These are phyloP conservation scores for Podaxis pistillaris DNA, from an alignment of 768 basidiomycete species.

Conservation along the genomic window DNA sequence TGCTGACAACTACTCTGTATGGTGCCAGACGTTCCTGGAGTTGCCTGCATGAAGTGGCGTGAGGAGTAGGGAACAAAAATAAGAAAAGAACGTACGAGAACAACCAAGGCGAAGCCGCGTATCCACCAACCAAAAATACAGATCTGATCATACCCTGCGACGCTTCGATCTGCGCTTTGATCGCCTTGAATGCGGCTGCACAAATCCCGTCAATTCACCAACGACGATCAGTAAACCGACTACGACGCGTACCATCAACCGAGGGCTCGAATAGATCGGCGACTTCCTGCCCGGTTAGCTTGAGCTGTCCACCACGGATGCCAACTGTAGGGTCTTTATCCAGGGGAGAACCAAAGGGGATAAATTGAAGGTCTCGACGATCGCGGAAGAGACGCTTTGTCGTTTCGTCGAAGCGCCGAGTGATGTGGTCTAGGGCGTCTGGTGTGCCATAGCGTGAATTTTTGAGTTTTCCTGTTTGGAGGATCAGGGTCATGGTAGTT, in stretches of 20 bases:
- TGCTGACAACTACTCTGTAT: conserved; percentile 58
- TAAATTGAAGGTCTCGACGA: conserved; percentile 63
- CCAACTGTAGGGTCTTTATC: conserved; percentile 72
- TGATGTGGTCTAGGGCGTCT: conserved; percentile 76
- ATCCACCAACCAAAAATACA: conserved; percentile 83
- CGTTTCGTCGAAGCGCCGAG: conserved; percentile 78
- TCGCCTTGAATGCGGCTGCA: conserved; percentile 62
- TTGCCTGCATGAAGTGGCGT: conserved; percentile 35
- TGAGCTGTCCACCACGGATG: conserved; percentile 70
- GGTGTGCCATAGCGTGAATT: conserved; percentile 69
- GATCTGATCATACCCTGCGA: conserved; percentile 70
- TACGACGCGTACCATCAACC: conserved; percentile 44
- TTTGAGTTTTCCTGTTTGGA: conserved; percentile 61
- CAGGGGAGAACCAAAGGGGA: conserved; percentile 74
- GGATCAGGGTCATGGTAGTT: conserved; percentile 11
- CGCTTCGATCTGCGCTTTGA: conserved; percentile 68
- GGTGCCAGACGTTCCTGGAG: conserved; percentile 65
- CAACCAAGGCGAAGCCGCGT: conserved; percentile 80
- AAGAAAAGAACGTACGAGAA: conserved; percentile 38
- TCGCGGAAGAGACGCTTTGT: conserved; percentile 79
- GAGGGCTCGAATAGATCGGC: conserved; percentile 79
- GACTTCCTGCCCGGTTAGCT: conserved; percentile 69
- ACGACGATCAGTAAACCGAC: not conserved
- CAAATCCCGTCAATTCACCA: not conserved
- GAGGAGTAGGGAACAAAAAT: not conserved